A percentile compares a stretch with the other conserved stretches of the same genome.
Conservation (phyloP, 2,329 filamentous ascomycete species). For the Fusarium xylarioides region DNA sequence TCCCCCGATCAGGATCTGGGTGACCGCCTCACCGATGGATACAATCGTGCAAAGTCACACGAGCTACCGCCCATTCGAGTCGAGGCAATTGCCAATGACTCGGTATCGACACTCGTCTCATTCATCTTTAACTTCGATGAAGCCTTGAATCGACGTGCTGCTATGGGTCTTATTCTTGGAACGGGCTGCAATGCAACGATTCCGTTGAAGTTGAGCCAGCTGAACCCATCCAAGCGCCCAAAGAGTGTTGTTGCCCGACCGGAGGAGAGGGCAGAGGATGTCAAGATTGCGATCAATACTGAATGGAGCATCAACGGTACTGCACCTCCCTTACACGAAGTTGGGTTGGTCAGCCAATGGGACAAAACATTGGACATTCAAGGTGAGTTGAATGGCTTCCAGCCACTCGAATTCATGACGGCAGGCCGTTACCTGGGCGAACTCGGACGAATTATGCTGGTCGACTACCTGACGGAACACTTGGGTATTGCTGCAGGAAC, state of each 20-base stretch:
- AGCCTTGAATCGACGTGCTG: conserved; percentile 68
- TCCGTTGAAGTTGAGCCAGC: conserved; percentile 68
- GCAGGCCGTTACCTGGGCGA: conserved; percentile 81
- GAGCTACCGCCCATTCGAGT: conserved; percentile 73
- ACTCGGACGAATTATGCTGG: conserved; percentile 74
- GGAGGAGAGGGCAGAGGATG: conserved; percentile 56
- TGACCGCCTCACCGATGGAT: conserved; percentile 66
- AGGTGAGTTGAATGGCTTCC: conserved; percentile 77
- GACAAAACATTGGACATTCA: conserved; percentile 72
- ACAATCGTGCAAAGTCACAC: conserved; percentile 57
- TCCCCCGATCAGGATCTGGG: conserved; percentile 68
- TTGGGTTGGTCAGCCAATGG: conserved; percentile 74
- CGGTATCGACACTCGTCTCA: conserved; percentile 81
- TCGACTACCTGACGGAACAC: conserved; percentile 67
- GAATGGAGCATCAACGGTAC: conserved; percentile 86
- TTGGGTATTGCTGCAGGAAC: conserved; percentile 51
- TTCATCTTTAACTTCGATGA: conserved; percentile 77
- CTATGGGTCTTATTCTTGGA: conserved; percentile 83
- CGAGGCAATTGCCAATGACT: conserved; percentile 82
- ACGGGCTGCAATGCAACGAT: conserved; percentile 86
- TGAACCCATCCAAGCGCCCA: conserved; percentile 71
- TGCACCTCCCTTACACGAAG: conserved; percentile 69
- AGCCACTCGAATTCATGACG: conserved; percentile 87
- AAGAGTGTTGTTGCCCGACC: conserved; percentile 59
- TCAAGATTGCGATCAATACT: conserved; percentile 81